phyloP scores from a whole-genome alignment of 1,139 yeast species.

The Taphrina betulina region DNA sequence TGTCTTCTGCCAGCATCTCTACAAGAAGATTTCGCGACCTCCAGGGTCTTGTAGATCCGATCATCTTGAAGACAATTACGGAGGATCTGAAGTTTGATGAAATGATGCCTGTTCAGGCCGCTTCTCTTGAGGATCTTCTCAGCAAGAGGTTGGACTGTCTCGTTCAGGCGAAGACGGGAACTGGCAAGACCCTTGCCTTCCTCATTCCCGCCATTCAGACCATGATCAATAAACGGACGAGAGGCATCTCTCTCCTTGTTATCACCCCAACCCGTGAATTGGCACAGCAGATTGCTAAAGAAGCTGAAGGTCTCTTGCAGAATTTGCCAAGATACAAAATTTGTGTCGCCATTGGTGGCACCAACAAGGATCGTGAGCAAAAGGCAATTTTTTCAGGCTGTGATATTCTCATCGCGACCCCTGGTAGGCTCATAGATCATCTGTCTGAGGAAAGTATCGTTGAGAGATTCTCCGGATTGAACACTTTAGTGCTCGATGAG shows the following conservation, averaged over 20 bases:
- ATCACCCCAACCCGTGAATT: constrained; percentile 89
- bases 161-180: constrained; percentile 98
- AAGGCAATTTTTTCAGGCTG: constrained; percentile 86
- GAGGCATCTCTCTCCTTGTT: constrained; percentile 70
- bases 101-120: constrained; percentile 91
- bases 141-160: constrained; percentile 94
- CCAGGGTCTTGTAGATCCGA: constrained; percentile 14
- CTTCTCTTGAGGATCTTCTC: constrained; percentile 88
- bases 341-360: constrained; percentile 98
- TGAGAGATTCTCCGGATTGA: constrained; percentile 87
- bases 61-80: constrained; percentile 23
- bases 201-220: constrained; percentile 92
- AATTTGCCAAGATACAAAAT: constrained; percentile 68
- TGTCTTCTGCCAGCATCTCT: constrained; percentile 1
- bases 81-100: constrained; percentile 78
- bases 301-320: constrained; percentile 89
- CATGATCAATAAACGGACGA: constrained; percentile 83
- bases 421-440: constrained; percentile 95
- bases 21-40: constrained; percentile 16
- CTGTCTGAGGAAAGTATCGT: constrained; percentile 88
- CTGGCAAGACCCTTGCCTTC: constrained; percentile 95
- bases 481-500: constrained; percentile 91
- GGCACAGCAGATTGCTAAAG: constrained; percentile 95
- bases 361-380: constrained; percentile 87
- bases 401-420: constrained; percentile 89